Evolutionary conservation across 257 asterid species (phyloP), one percentile per base, ranked within the genome.

Genomic region (Solanum pinnatisectum): DNA sequence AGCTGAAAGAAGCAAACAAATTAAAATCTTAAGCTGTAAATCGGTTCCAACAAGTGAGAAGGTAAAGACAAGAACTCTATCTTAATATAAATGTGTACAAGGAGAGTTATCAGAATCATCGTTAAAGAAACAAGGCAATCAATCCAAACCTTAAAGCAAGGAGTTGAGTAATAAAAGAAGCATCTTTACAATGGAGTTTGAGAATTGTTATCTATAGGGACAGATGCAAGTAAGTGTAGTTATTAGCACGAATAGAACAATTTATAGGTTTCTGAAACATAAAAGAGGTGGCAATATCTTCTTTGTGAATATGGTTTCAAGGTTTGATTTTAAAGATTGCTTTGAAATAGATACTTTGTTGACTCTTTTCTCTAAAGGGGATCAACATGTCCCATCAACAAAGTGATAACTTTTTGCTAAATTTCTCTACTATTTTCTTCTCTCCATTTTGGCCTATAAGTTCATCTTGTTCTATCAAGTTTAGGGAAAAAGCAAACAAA

Each of bases 1-100:
- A 96, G 95, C 99, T 96, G 97, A 89, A 89, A 90, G 36, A 1
- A 30, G 30, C 30, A 30, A 30, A 30, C 63, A 83, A 60, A 36
- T 82, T 74, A 44, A 79, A 42, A 44, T 76, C 73, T 83, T 30
- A 23, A 83, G 42, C 59, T 46, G n/a, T 32, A 68, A 79, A 30
- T 44, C 16, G 15, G 20, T 52, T 20, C 46, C 39, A 22, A 44
- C 39, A 7, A 12, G 52, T 22, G 56, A 35, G 52, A 68, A 12
- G 37, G 27, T 18, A 81, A 83, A 59, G 52, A 36, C n/a, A 71
- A 70, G 85, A 13, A 35, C 39, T 33, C 37, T 32, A 33, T 20
- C 32, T 3, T 72, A 25, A 25, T 14, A 27, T 79, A 42, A 40
- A 42, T 6, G 2, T 9, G n/a, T 11, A 8, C 84, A 78, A 42